Percentiles rank a stretch among this genome's conserved stretches.
Evolutionary conservation across 495 filamentous ascomycete species (phyloP).

Genomic region (Beverwykella pulmonaria): DNA sequence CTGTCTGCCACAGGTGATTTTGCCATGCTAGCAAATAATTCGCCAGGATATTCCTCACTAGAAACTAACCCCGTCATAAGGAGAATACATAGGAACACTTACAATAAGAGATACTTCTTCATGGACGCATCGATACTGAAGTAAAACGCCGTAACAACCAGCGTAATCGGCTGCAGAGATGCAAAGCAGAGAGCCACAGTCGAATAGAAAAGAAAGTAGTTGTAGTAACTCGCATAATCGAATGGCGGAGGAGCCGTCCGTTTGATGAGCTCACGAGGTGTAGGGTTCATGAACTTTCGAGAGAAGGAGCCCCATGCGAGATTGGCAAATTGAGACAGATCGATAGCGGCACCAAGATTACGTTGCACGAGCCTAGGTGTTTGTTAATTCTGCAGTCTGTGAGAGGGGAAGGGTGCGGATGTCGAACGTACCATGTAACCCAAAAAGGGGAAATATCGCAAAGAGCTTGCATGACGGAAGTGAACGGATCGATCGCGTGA

Average conservation of each 20-base stretch:
- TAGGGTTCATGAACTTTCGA: slow-evolving; percentile 81
- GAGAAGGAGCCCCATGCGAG: slow-evolving; percentile 79
- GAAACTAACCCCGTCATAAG: too few species aligned
- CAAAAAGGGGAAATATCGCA: slow-evolving; percentile 86
- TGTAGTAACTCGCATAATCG: slow-evolving; percentile 96
- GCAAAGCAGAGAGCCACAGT: slow-evolving; percentile 88
- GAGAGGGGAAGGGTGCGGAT: too few species aligned
- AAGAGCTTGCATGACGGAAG: slow-evolving; percentile 65
- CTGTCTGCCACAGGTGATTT: too few species aligned
- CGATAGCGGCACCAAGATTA: slow-evolving; percentile 86
- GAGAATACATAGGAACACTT: slow-evolving; percentile 15
- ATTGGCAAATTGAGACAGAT: slow-evolving; percentile 81
- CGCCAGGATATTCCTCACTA: too few species aligned
- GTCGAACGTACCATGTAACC: slow-evolving; percentile 71
- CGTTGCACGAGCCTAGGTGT: slow-evolving; percentile 63
- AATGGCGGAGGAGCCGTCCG: slow-evolving; percentile 90
- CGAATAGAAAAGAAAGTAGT: slow-evolving; percentile 91
- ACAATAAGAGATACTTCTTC: slow-evolving; percentile 94
- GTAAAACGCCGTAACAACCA: slow-evolving; percentile 90
- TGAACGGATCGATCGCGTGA: slow-evolving; percentile 60
- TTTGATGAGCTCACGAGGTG: slow-evolving; percentile 89
- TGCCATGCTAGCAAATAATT: too few species aligned
- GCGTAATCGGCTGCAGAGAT: slow-evolving; percentile 82
- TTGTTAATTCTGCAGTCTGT: too few species aligned
- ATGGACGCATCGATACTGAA: slow-evolving; percentile 83